Conservation (phyloP, 164 flowering plant species). For the Stephania japonica region DNA sequence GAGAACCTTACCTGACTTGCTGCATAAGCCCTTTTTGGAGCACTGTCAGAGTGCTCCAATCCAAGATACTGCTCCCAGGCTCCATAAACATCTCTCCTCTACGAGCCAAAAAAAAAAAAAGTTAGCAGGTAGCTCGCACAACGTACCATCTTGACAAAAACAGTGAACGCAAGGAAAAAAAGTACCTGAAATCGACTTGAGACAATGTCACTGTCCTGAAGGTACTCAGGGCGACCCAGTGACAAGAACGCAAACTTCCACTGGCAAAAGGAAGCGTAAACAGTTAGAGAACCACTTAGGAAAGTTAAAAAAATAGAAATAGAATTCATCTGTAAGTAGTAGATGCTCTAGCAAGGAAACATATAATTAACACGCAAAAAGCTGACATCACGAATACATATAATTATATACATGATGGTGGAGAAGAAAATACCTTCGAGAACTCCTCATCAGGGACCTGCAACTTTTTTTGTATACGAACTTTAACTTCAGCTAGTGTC, state of each 20-base stretch:
- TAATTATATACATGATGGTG: background rate
- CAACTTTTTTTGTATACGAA: slow-evolving; percentile 66
- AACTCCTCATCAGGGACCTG: slow-evolving; percentile 66
- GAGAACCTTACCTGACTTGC: slow-evolving; percentile 49
- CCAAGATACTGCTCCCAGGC: slow-evolving; percentile 97
- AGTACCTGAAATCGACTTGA: slow-evolving; percentile 71
- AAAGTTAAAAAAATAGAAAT: background rate
- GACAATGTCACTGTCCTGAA: slow-evolving; percentile 61
- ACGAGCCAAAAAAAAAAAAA: slow-evolving; percentile 5
- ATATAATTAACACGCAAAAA: background rate
- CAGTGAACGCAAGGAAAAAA: background rate
- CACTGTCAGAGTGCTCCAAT: slow-evolving; percentile 65
- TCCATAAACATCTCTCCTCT: slow-evolving; percentile 83
- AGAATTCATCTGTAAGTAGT: background rate
- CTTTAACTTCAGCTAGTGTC: slow-evolving; percentile 60
- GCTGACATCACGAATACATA: background rate
- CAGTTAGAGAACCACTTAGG: background rate
- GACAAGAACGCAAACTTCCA: slow-evolving; percentile 88
- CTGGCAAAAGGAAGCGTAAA: slow-evolving; percentile 25
- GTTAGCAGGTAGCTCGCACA: background rate
- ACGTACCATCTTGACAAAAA: background rate
- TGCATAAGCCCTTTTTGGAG: slow-evolving; percentile 61
- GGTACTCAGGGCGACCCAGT: slow-evolving; percentile 81
- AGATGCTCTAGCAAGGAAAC: background rate
- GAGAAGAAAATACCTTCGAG: slow-evolving; percentile 33